Base-by-base conservation (phyloP, 495 filamentous ascomycete species). In the Pseudoneurospora amorphoporcata region DNA sequence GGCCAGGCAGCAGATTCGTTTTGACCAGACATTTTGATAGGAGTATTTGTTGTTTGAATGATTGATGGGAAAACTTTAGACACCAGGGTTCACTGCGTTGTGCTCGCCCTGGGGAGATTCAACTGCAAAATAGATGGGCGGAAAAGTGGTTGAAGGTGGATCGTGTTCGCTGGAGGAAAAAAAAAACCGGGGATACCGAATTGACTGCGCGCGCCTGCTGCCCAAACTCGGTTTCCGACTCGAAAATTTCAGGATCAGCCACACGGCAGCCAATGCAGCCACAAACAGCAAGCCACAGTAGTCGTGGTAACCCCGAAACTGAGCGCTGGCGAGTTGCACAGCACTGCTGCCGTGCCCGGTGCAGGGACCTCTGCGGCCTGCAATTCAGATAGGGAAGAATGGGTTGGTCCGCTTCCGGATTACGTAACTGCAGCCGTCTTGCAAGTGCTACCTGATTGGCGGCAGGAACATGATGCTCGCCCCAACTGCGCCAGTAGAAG, bases 1-100 rank as follows among this genome's bases (percentile, higher is more conserved):
- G 95, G 95, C 92, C 94, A 97, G 76, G 95, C 95, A 39, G 85
- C 85, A 71, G 82, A 83, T 74, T 88, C 84, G 79, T 88, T 80
- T 70, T 80, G 79, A 37, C 53, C 84, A 76, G 86, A 81, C 86
- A 88, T 88, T 29, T 42, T 82, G 73, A 75, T 73, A 17, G 53
- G 53, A 65, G 53, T 65, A 40, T 76, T 38, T 45, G 65, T 71
- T 16, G 41, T 38, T 43, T 43, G 29, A 38, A 53, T 43, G 10
- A 68, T 38, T 29, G 47, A 69, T 72, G 38, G 65, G 45, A 37
- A 72, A 68, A 45, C 38, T 68, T 19, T 69, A 17, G 19, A 29
- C 70, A 45, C 76, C 80, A 79, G 80, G 76, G 77, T 79, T 79
- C 75, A 74, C 77, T 76, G 80, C 77, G 75, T 68, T 72, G 53